phyloP scores from a whole-genome alignment of 306 rosid species.

The Ormosia semicastrata region DNA sequence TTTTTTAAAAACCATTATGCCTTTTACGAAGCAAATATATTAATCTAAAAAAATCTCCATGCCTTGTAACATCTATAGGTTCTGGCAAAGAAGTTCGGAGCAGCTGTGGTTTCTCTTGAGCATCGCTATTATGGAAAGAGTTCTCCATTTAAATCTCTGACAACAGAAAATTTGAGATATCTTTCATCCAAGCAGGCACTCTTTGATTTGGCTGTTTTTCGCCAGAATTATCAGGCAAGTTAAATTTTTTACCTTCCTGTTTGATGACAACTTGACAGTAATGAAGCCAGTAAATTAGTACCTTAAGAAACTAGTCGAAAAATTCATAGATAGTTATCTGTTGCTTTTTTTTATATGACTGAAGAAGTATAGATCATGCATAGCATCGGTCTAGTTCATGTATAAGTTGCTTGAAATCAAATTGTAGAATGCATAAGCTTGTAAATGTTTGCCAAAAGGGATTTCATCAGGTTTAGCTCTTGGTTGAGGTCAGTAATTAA shows the following conservation, averaged over 20 bases:
- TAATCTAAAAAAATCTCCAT: not conserved
- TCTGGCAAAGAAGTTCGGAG: constrained; percentile 91
- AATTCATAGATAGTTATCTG: not conserved
- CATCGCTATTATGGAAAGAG: constrained; percentile 97
- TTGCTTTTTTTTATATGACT: not conserved
- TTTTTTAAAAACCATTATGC: not conserved
- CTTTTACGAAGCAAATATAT: constrained; percentile 2
- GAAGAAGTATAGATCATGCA: not conserved
- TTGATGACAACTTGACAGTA: not conserved
- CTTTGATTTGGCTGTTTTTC: constrained; percentile 85
- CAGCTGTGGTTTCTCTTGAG: constrained; percentile 90
- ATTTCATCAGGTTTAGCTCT: not conserved
- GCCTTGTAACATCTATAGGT: constrained; percentile 49
- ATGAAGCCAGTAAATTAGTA: not conserved
- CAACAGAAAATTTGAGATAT: constrained; percentile 76
- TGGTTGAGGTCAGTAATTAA: not conserved
- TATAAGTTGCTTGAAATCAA: constrained; percentile 10
- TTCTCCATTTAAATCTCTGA: constrained; percentile 65
- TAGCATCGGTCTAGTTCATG: not conserved
- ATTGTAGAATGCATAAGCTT: not conserved
- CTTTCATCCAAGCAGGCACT: constrained; percentile 97
- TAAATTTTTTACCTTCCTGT: not conserved
- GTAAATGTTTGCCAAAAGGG: constrained; percentile 3
- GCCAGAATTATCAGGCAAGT: constrained; percentile 80
- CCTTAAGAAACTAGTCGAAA: not conserved